phyloP scores from a whole-genome alignment of 305 asterid species.

The Ruellia speciosa region DNA sequence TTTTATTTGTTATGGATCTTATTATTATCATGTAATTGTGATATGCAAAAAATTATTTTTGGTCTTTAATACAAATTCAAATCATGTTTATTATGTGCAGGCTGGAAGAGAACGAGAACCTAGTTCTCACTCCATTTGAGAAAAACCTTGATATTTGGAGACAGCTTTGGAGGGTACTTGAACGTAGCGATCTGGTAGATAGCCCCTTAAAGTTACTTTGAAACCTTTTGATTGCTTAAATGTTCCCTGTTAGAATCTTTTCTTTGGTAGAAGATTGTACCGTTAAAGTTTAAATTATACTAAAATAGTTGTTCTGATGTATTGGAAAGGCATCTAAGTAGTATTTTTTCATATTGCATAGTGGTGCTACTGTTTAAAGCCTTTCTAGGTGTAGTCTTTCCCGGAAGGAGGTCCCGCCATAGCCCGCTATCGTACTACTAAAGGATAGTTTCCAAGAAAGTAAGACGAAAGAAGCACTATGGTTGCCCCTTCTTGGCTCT shows the following conservation, averaged over 20 bases:
- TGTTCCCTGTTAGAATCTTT: too few relatives aligned
- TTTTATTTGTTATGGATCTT: background rate
- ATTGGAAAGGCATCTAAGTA: background rate
- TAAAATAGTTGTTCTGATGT: too few relatives aligned
- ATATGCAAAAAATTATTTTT: background rate
- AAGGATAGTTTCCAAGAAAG: too few relatives aligned
- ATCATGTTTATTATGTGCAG: conserved; percentile 30
- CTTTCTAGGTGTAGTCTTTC: too few relatives aligned
- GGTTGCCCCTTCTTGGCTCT: too few relatives aligned
- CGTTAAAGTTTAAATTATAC: too few relatives aligned
- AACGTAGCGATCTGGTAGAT: conserved; percentile 91
- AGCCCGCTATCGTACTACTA: too few relatives aligned
- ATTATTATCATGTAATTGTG: background rate
- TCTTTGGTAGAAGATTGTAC: too few relatives aligned
- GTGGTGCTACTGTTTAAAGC: background rate
- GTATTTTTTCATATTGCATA: conserved; percentile 8
- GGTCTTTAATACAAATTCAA: conserved; percentile 1
- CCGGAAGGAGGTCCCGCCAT: too few relatives aligned
- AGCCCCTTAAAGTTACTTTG: conserved; percentile 4
- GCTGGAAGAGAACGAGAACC: conserved; percentile 86
- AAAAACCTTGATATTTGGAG: conserved; percentile 97
- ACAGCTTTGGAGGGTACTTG: conserved; percentile 99
- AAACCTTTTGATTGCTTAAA: background rate
- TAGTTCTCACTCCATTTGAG: conserved; percentile 94
- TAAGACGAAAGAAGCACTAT: too few relatives aligned